A percentile compares a stretch with the other conserved stretches of the same genome.
phyloP scores from a whole-genome alignment of 305 asterid species.

The Andrographis paniculata region DNA sequence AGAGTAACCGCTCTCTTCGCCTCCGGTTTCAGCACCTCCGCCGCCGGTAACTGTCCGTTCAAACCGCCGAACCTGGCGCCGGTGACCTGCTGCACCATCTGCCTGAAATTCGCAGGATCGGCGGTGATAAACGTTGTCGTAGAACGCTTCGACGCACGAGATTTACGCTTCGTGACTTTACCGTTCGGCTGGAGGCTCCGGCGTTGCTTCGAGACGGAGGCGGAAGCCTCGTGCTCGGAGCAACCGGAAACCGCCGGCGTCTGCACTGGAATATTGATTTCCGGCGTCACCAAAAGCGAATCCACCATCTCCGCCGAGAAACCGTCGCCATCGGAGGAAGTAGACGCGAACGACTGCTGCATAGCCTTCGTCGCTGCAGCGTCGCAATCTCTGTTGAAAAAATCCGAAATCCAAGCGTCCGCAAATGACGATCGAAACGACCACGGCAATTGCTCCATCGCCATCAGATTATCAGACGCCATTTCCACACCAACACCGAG shows the following conservation, averaged over 20 bases:
- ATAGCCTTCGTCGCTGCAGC: not conserved
- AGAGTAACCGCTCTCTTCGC: not conserved
- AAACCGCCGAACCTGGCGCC: constrained; percentile 2
- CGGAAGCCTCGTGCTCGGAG: not conserved
- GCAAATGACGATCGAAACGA: not conserved
- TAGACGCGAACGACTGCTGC: not conserved
- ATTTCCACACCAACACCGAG: too few species aligned
- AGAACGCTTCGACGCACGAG: constrained; percentile 5
- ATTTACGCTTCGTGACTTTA: constrained; percentile 8
- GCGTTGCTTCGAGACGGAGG: not conserved
- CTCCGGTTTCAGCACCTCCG: constrained; percentile 8
- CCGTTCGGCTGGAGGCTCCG: not conserved
- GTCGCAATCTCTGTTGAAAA: not conserved
- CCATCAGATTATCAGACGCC: not conserved
- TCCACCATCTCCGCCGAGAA: not conserved
- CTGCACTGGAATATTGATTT: not conserved
- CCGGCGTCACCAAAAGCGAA: not conserved
- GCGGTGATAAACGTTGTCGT: constrained; percentile 10
- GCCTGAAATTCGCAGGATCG: constrained; percentile 14
- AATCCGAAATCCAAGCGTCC: not conserved
- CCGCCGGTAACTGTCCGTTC: not conserved
- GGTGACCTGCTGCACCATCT: constrained; percentile 15
- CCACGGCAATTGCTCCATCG: constrained; percentile 1
- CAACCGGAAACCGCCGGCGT: not conserved
- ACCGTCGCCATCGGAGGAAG: not conserved